Conservation (phyloP, 179 eudicot species). For the Silene noctiflora region DNA sequence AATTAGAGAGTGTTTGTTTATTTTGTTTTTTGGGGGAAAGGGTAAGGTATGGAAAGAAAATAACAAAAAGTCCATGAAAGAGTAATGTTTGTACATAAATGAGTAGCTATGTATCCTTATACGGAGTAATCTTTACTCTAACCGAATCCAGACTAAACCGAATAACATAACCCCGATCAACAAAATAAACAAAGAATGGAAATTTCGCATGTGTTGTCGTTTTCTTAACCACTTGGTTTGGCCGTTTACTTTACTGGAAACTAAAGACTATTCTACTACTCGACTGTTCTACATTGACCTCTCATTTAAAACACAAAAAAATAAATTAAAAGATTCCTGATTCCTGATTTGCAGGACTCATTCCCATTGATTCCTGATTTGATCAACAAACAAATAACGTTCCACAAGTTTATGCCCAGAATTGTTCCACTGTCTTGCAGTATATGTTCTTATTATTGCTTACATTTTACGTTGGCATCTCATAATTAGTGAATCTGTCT, state of each 20-base stretch:
- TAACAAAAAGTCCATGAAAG: too few species aligned
- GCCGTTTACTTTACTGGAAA: not conserved
- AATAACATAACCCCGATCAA: too few species aligned
- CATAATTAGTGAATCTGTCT: not conserved
- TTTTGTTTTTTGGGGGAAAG: too few species aligned
- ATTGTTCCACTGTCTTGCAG: too few species aligned
- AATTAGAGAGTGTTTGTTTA: too few species aligned
- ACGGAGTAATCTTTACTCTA: too few species aligned
- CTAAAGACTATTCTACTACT: not conserved
- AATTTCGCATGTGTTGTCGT: too few species aligned
- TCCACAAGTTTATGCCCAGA: not conserved
- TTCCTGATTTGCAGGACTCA: not conserved
- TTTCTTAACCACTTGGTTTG: not conserved
- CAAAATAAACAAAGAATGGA: too few species aligned
- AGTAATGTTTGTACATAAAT: too few species aligned
- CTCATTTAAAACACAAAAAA: not conserved
- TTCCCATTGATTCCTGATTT: not conserved
- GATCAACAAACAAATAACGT: not conserved
- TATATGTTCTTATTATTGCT: not conserved
- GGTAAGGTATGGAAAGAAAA: too few species aligned
- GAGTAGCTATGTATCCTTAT: too few species aligned
- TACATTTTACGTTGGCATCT: not conserved
- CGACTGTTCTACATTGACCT: not conserved
- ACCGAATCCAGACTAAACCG: too few species aligned
- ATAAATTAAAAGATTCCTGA: not conserved